These are phyloP conservation scores for Paramecium octaurelia DNA, from an alignment of 73 alveolate genomes.

Conservation along the genomic window DNA sequence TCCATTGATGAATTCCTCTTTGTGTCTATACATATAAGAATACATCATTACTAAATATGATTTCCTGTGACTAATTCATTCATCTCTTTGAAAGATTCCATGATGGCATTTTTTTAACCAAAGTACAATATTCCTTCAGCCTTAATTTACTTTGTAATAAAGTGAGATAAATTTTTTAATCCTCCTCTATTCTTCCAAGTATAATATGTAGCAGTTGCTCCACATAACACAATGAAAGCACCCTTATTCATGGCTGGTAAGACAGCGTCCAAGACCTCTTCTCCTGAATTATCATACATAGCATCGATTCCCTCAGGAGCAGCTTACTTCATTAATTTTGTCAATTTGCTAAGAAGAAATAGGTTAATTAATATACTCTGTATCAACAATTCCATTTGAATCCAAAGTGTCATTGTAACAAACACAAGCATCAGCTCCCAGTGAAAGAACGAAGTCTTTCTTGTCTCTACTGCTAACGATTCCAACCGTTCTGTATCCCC, in stretches of 20 bases:
- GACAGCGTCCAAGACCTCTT: conserved; percentile 55
- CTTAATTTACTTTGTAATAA: conserved; percentile 3
- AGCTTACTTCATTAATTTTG: background rate
- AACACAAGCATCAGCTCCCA: conserved; percentile 53
- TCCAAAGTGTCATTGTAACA: conserved; percentile 49
- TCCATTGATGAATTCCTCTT: conserved; percentile 70
- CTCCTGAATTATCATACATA: conserved; percentile 54
- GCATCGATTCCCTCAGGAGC: conserved; percentile 61
- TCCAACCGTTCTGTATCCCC: conserved; percentile 44
- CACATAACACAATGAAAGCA: conserved; percentile 47
- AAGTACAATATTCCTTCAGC: conserved; percentile 36
- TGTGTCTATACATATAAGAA: conserved; percentile 33
- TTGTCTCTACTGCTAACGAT: conserved; percentile 50
- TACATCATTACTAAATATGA: background rate
- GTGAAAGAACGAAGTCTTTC: background rate
- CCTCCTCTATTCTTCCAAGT: conserved; percentile 58
- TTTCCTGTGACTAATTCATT: background rate
- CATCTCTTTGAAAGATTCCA: conserved; percentile 15
- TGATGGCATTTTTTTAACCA: background rate
- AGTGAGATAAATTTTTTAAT: background rate
- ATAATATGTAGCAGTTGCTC: conserved; percentile 58
- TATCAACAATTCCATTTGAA: background rate
- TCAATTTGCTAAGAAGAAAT: background rate
- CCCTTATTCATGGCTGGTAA: conserved; percentile 33
- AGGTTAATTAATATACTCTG: background rate